Percentiles rank a stretch among this genome's conserved stretches.
Evolutionary conservation across 1,139 yeast genomes (phyloP).

Genomic region (Hyphopichia pseudoburtonii): DNA sequence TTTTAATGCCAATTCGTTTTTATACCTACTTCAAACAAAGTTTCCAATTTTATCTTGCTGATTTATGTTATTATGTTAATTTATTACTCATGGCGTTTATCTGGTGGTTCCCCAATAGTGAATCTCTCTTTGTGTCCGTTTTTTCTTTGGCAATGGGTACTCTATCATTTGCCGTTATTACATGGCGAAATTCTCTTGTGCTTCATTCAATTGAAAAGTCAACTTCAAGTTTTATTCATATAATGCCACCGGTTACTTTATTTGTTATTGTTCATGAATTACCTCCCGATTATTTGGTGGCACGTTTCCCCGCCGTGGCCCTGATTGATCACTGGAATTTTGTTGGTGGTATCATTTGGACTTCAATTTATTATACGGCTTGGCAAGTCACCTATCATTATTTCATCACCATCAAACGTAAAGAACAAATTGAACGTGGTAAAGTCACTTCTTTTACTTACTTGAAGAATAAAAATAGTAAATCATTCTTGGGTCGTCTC

Average conservation of each 20-base stretch:
- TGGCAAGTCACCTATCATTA: slow-evolving; percentile 93
- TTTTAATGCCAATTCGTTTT: slow-evolving; percentile 81
- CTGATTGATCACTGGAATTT: slow-evolving; percentile 68
- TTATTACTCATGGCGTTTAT: slow-evolving; percentile 64
- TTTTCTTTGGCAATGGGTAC: slow-evolving; percentile 90
- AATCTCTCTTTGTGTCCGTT: slow-evolving; percentile 72
- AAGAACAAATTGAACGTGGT: slow-evolving; percentile 82
- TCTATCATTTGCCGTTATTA: slow-evolving; percentile 86
- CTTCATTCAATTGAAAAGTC: slow-evolving; percentile 90
- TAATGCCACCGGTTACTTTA: slow-evolving; percentile 86
- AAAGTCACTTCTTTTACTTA: slow-evolving; percentile 86
- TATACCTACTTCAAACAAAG: slow-evolving; percentile 78
- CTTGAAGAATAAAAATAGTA: slow-evolving; percentile 68
- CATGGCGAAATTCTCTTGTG: slow-evolving; percentile 94
- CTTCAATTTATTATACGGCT: slow-evolving; percentile 80
- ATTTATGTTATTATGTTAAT: slow-evolving; percentile 90
- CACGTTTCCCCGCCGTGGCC: slow-evolving; percentile 80
- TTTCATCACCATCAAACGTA: slow-evolving; percentile 79
- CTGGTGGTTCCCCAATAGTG: slow-evolving; percentile 80
- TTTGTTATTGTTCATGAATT: slow-evolving; percentile 85
- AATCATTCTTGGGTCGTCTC: slow-evolving; percentile 67
- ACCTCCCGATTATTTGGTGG: slow-evolving; percentile 50
- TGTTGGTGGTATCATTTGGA: slow-evolving; percentile 69
- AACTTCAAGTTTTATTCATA: slow-evolving; percentile 88
- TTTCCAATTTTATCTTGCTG: slow-evolving; percentile 88